A percentile compares a stretch with the other conserved stretches of the same genome.
Conservation (phyloP, 257 asterid species). For the Gentiana straminea region DNA sequence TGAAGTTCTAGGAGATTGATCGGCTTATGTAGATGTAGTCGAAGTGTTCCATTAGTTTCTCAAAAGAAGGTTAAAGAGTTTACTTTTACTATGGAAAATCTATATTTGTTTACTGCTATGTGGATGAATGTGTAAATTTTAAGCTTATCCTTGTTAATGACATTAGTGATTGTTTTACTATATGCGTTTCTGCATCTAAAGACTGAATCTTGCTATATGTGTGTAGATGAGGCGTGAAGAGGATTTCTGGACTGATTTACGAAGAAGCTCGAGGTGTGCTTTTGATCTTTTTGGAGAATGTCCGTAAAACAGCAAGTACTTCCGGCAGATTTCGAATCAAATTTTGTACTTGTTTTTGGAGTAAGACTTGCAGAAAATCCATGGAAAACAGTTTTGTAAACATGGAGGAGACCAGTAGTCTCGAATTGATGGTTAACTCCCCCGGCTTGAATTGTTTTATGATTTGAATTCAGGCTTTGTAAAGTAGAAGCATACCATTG, state of each 20-base stretch:
- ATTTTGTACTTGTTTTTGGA: constrained; percentile 29
- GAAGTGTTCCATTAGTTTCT: not conserved
- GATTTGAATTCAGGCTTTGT: constrained; percentile 23
- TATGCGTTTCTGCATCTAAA: too few species aligned
- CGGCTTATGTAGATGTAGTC: not conserved
- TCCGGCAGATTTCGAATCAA: constrained; percentile 35
- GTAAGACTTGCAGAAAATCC: constrained; percentile 68
- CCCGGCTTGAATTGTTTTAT: constrained; percentile 6
- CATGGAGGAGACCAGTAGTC: constrained; percentile 43
- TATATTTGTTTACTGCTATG: constrained; percentile 1
- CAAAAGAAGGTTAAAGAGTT: not conserved
- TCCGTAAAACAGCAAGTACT: constrained; percentile 44
- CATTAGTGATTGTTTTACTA: not conserved
- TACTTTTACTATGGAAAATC: constrained; percentile 1
- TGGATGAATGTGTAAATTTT: constrained; percentile 5
- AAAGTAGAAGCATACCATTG: constrained; percentile 74
- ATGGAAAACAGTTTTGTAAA: constrained; percentile 60
- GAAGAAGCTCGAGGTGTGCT: too few species aligned
- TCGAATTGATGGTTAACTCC: not conserved
- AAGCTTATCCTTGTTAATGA: constrained; percentile 7
- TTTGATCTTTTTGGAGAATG: too few species aligned
- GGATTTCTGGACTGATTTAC: too few species aligned
- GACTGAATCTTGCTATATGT: too few species aligned
- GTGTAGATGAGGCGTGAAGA: too few species aligned
- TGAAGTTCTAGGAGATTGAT: constrained; percentile 25